Evolutionary conservation across 2,329 filamentous ascomycete species (phyloP).

Genomic region (Zasmidium citrigriseum): DNA sequence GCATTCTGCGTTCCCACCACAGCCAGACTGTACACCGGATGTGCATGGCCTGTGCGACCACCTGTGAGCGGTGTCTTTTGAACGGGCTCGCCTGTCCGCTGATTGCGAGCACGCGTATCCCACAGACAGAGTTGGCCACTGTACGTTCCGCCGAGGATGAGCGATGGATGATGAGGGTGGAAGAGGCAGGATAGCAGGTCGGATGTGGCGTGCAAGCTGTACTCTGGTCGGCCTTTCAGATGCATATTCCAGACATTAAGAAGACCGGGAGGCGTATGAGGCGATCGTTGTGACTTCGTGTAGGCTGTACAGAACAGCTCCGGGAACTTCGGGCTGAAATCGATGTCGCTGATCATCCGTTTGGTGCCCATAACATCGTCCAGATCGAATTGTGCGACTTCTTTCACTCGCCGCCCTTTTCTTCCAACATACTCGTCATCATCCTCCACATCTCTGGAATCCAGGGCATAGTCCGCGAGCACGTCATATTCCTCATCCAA

Average conservation of each 20-base stretch:
- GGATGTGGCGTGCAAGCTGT: constrained; percentile 93
- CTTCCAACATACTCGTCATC: constrained; percentile 73
- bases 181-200: constrained; percentile 95
- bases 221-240: constrained; percentile 91
- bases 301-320: constrained; percentile 93
- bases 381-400: constrained; percentile 83
- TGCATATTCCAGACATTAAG: constrained; percentile 98
- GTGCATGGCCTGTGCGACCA: constrained; percentile 76
- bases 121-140: constrained; percentile 94
- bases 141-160: constrained; percentile 95
- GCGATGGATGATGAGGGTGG: constrained; percentile 96
- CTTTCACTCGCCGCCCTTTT: constrained; percentile 74
- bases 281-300: constrained; percentile 69
- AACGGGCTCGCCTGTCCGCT: constrained; percentile 69
- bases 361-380: constrained; percentile 91
- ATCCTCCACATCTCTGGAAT: constrained; percentile 72
- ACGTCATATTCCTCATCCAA: constrained; percentile 96
- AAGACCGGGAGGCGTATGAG: constrained; percentile 87
- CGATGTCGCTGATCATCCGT: constrained; percentile 95
- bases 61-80: constrained; percentile 96
- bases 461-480: constrained; percentile 87
- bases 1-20: constrained; percentile 98
- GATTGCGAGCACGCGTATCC: constrained; percentile 81
- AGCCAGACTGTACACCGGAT: constrained; percentile 92
- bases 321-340: constrained; percentile 89